Percentiles rank a stretch among this genome's conserved stretches.
Evolutionary conservation across 2,329 filamentous ascomycete genomes (phyloP).

Genomic region (Apiospora arundinis): DNA sequence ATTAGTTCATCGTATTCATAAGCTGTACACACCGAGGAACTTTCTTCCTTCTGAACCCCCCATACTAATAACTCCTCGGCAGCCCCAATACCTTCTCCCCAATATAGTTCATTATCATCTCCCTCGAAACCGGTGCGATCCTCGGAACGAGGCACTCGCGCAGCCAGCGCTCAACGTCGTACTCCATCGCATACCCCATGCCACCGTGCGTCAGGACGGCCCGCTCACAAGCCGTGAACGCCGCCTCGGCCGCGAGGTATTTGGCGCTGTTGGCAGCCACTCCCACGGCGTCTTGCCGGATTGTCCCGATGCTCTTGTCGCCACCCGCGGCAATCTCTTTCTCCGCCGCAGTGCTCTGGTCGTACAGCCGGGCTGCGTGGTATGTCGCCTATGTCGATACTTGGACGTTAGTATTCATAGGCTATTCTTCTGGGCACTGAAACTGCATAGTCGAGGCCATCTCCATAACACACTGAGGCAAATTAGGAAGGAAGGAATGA

Average conservation of each 20-base stretch:
- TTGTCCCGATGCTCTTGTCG: slow-evolving; percentile 26
- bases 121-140: slow-evolving; percentile 69
- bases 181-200: slow-evolving; percentile 70
- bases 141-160: slow-evolving; percentile 69
- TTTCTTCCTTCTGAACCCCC: too few relatives aligned
- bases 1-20: background rate
- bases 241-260: slow-evolving; percentile 71
- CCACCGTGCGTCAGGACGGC: slow-evolving; percentile 66
- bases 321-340: slow-evolving; percentile 46
- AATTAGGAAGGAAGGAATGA: too few relatives aligned
- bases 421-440: too few relatives aligned
- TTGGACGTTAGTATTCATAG: too few relatives aligned
- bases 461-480: too few relatives aligned
- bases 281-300: slow-evolving; percentile 62
- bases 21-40: too few relatives aligned
- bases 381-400: slow-evolving; percentile 58
- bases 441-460: too few relatives aligned
- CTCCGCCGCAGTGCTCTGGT: slow-evolving; percentile 45
- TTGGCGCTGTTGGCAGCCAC: slow-evolving; percentile 74
- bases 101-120: slow-evolving; percentile 81
- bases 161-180: slow-evolving; percentile 70
- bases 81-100: slow-evolving; percentile 71
- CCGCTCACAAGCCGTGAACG: slow-evolving; percentile 66
- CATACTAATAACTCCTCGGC: slow-evolving; percentile 61
- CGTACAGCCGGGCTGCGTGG: slow-evolving; percentile 68